A percentile compares a stretch with the other conserved stretches of the same genome.
These are phyloP conservation scores for Ophiosphaerella narmari DNA, from an alignment of 2,329 filamentous ascomycete genomes.

Conservation along the genomic window DNA sequence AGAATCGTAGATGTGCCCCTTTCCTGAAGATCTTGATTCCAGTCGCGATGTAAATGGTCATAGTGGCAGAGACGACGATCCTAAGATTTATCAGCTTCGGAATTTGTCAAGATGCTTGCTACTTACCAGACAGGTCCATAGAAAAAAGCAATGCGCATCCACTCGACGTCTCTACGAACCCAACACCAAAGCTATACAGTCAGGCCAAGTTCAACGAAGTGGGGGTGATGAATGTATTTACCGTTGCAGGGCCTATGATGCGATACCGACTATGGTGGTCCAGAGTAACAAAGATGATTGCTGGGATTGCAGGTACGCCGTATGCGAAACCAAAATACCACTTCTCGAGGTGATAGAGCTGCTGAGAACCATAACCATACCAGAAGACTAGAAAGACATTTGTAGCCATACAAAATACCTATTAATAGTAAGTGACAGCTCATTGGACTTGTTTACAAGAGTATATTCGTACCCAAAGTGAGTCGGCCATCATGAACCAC, in stretches of 20 bases:
- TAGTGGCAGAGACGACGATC: slow-evolving; percentile 63
- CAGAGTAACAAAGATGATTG: slow-evolving; percentile 70
- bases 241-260: slow-evolving; percentile 74
- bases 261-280: slow-evolving; percentile 56
- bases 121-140: slow-evolving; percentile 72
- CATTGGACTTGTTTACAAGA: slow-evolving; percentile 57
- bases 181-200: slow-evolving; percentile 75
- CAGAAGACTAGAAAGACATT: slow-evolving; percentile 87
- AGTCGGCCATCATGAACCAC: slow-evolving; percentile 59
- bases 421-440: slow-evolving; percentile 68
- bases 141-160: slow-evolving; percentile 74
- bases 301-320: slow-evolving; percentile 71
- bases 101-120: not conserved
- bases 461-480: slow-evolving; percentile 67
- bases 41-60: slow-evolving; percentile 69
- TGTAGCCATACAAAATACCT: slow-evolving; percentile 76
- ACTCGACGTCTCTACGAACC: slow-evolving; percentile 69
- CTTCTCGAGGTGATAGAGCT: slow-evolving; percentile 70
- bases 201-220: not conserved
- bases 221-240: slow-evolving; percentile 33
- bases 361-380: slow-evolving; percentile 68
- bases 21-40: slow-evolving; percentile 70
- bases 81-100: slow-evolving; percentile 21
- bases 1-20: slow-evolving; percentile 57
- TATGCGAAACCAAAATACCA: slow-evolving; percentile 74